phyloP scores from a whole-genome alignment of 2,329 filamentous ascomycete species.

The Byssoonygena ceratinophila region DNA sequence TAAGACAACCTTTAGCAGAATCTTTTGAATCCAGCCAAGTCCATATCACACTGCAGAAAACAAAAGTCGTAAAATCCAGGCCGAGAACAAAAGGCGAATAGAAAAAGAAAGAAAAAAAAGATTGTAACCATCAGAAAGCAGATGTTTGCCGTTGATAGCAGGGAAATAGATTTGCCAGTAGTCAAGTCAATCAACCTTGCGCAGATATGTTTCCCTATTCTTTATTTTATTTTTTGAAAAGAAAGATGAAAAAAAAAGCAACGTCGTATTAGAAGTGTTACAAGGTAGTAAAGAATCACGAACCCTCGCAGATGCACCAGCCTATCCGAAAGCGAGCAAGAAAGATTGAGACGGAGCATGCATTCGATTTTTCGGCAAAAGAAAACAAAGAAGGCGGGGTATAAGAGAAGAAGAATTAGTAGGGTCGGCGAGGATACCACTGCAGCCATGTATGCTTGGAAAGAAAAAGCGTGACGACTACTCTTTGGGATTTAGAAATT shows the following conservation, averaged over 20 bases:
- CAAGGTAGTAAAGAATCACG: background rate
- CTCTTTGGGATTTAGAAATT: background rate
- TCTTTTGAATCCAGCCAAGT: too few relatives aligned
- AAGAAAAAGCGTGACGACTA: background rate
- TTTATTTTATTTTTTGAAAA: background rate
- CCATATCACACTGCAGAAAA: too few relatives aligned
- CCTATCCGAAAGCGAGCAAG: background rate
- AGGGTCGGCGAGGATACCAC: background rate
- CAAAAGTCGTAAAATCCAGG: too few relatives aligned
- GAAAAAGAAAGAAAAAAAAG: too few relatives aligned
- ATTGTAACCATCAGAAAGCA: background rate
- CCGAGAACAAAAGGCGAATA: too few relatives aligned
- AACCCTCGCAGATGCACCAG: constrained; percentile 1
- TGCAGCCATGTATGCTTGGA: constrained; percentile 2
- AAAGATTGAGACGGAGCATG: background rate
- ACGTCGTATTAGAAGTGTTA: background rate
- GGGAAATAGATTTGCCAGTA: background rate
- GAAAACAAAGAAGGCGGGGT: background rate
- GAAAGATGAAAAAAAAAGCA: background rate
- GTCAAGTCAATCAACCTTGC: constrained; percentile 1
- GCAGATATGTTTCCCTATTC: background rate
- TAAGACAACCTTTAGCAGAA: too few relatives aligned
- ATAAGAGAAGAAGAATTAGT: background rate
- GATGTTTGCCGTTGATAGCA: too few relatives aligned
- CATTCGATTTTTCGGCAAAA: background rate